These are phyloP conservation scores for Nakazawaea populi DNA, from an alignment of 805 yeast genomes.

Conservation along the genomic window DNA sequence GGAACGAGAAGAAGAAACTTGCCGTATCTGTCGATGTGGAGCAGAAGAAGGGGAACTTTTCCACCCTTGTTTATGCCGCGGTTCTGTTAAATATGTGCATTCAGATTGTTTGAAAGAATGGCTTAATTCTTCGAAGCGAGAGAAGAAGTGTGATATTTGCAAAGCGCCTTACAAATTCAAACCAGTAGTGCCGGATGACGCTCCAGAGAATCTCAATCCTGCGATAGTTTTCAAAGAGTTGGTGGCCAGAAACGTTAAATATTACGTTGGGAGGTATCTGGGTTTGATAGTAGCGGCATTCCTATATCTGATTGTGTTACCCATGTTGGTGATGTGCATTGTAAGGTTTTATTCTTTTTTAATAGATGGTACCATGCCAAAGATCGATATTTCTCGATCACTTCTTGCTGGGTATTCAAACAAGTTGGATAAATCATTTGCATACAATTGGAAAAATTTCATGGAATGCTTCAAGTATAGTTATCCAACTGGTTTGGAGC, in stretches of 20 bases:
- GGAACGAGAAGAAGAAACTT: conserved; percentile 41
- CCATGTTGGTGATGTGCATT: conserved; percentile 41
- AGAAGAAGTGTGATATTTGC: conserved; percentile 81
- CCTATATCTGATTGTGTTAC: conserved; percentile 25
- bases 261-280: conserved; percentile 1
- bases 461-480: conserved; percentile 25
- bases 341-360: conserved; percentile 52
- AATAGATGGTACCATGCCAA: conserved; percentile 47
- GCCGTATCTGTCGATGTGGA: conserved; percentile 94
- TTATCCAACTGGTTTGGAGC: conserved; percentile 31
- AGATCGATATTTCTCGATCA: neutral
- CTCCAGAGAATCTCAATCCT: conserved; percentile 34
- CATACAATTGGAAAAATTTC: conserved; percentile 15
- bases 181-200: conserved; percentile 30
- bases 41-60: conserved; percentile 67
- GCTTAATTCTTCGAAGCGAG: conserved; percentile 64
- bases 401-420: conserved; percentile 18
- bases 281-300: conserved; percentile 14
- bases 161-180: conserved; percentile 58
- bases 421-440: conserved; percentile 15
- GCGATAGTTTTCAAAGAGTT: conserved; percentile 49
- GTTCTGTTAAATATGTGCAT: conserved; percentile 89
- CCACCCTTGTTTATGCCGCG: conserved; percentile 92
- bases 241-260: conserved; percentile 24
- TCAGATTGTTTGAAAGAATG: conserved; percentile 89